Evolutionary conservation across 257 asterid genomes (phyloP), one percentile per base, ranked within the genome.

Genomic region (Forsythia viridissima): DNA sequence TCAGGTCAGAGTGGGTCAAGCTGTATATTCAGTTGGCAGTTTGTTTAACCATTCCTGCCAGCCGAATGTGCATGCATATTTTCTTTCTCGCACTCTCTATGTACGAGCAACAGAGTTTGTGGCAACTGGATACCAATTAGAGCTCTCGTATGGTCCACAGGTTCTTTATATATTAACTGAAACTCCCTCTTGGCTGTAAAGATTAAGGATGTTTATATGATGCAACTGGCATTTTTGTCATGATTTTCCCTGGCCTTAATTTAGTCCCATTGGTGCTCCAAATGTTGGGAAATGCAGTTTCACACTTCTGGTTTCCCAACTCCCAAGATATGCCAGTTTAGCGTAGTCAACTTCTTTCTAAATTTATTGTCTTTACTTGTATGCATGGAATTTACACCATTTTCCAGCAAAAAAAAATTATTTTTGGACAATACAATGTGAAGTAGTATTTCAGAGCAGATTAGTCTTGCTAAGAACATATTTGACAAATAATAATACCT

Each of bases 1-100:
- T 79, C 85, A 95, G 99, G 89, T 93, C 76, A 89, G 84, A 88
- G 99, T 92, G 86, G 98, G 97, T 80, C 97, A 93, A 86, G 98
- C 98, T 42, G 89, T 95, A 59, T 93, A 95, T 84, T 77, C 84
- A 40, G 81, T 83, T 70, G 98, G 97, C 72, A 93, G 99, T 85
- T 84, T 92, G 79, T 95, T 90, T 84, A 95, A 93, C 88, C 99
- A 95, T 85, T 95, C 99, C 84, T 95, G 98, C 89, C 87, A 82
- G 82, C 97, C 98, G 78, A 95, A 92, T 80, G 79, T 82, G 77
- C 97, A 95, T 34, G 90, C 94, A 21, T 92, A 93, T 88, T 95
- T 93, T 83, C 85, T 88, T 86, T 91, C 98, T 13, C 97, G 98
- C 40, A 90, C 94, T 76, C 91, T 95, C 73, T 88, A 87, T 82